phyloP scores from a whole-genome alignment of 164 flowering plant genomes.

The Warburgia ugandensis region DNA sequence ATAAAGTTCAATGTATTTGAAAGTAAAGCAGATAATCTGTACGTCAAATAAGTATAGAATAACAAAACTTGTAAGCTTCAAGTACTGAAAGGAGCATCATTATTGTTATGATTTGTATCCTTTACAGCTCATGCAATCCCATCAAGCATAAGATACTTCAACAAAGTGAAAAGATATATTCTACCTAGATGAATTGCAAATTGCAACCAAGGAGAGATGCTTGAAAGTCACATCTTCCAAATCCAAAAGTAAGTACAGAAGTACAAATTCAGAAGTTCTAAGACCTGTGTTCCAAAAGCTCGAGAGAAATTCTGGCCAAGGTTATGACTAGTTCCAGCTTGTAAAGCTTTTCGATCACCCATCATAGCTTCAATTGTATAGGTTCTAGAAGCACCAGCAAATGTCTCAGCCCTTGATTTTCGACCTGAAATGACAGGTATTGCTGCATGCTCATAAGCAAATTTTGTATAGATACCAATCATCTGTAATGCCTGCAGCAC shows the following conservation, averaged over 20 bases:
- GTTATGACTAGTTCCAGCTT: conserved; percentile 98
- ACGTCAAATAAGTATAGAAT: too few relatives aligned
- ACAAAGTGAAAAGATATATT: too few relatives aligned
- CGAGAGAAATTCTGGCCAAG: conserved; percentile 96
- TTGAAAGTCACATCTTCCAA: too few relatives aligned
- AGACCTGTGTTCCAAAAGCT: conserved; percentile 91
- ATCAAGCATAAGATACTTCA: too few relatives aligned
- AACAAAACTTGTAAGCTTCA: too few relatives aligned
- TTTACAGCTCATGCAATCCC: too few relatives aligned
- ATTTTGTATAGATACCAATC: conserved; percentile 82
- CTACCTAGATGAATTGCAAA: too few relatives aligned
- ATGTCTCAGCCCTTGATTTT: conserved; percentile 85
- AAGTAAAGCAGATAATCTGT: too few relatives aligned
- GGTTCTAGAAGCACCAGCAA: conserved; percentile 89
- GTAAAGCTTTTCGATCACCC: conserved; percentile 94
- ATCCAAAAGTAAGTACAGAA: not conserved
- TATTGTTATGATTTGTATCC: too few relatives aligned
- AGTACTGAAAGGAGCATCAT: too few relatives aligned
- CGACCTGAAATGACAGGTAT: conserved; percentile 93
- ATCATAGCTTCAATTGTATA: conserved; percentile 99
- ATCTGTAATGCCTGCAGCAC: conserved; percentile 80
- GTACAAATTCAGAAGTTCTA: not conserved
- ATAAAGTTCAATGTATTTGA: too few relatives aligned
- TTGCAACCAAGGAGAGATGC: too few relatives aligned
- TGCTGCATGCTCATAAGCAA: conserved; percentile 95